Percentiles rank a stretch among this genome's conserved stretches.
Conservation (phyloP, 805 yeast genomes). For the Saccharomycodes ludwigii region DNA sequence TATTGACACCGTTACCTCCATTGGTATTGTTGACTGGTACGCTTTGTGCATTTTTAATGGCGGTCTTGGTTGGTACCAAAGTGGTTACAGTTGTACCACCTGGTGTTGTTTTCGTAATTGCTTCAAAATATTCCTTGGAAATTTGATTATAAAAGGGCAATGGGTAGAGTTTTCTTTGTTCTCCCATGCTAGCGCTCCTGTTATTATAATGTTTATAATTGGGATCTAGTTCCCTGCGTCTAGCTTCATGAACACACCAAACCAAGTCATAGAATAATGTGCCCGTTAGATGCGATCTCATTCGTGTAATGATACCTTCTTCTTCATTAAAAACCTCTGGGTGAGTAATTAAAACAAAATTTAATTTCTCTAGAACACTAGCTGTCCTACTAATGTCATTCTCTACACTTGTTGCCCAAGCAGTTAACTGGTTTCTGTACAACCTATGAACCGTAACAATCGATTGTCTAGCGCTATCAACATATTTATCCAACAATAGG, state of each 20-base stretch:
- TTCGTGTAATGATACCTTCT: slow-evolving; percentile 68
- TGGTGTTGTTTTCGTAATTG: slow-evolving; percentile 77
- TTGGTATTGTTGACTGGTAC: not conserved
- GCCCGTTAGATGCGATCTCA: slow-evolving; percentile 88
- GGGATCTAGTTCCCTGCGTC: slow-evolving; percentile 49
- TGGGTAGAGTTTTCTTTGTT: slow-evolving; percentile 44
- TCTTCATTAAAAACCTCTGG: slow-evolving; percentile 69
- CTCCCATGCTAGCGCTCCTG: slow-evolving; percentile 20
- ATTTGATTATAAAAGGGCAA: slow-evolving; percentile 86
- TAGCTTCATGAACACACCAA: slow-evolving; percentile 90
- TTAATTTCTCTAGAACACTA: slow-evolving; percentile 76
- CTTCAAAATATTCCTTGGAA: slow-evolving; percentile 76
- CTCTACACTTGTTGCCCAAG: slow-evolving; percentile 76
- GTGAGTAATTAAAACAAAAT: slow-evolving; percentile 74
- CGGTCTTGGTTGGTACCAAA: slow-evolving; percentile 74
- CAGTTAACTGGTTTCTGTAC: slow-evolving; percentile 75
- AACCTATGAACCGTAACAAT: slow-evolving; percentile 86
- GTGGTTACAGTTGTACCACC: slow-evolving; percentile 88
- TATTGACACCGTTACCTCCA: not conserved
- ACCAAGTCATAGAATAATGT: slow-evolving; percentile 84
- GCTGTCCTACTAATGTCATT: slow-evolving; percentile 89
- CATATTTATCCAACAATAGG: slow-evolving; percentile 47
- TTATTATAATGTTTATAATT: slow-evolving; percentile 15
- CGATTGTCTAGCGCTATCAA: slow-evolving; percentile 84
- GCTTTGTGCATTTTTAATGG: slow-evolving; percentile 32